Percentiles rank a stretch among this genome's conserved stretches.
These are phyloP conservation scores for Ilyonectria destructans DNA, from an alignment of 2,329 filamentous ascomycete genomes.

Conservation along the genomic window DNA sequence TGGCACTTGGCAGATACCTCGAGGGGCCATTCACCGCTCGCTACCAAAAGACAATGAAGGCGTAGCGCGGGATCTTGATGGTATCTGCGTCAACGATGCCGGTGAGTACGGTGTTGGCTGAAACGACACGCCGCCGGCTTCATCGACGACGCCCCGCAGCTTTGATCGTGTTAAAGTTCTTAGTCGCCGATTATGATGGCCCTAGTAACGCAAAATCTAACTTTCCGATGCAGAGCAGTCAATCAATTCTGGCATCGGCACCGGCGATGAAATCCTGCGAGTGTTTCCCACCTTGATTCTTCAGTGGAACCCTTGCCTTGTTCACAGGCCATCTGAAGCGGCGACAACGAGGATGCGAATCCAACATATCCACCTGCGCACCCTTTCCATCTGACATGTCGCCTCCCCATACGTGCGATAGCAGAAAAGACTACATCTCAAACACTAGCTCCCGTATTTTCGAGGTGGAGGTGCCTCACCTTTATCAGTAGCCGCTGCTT, in stretches of 20 bases:
- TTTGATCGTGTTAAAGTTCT: slow-evolving; percentile 22
- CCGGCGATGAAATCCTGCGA: neutral
- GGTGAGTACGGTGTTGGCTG: slow-evolving; percentile 28
- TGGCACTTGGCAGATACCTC: neutral
- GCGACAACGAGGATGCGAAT: neutral
- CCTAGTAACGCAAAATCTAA: neutral
- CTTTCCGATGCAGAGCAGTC: slow-evolving; percentile 1
- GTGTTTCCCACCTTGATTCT: neutral
- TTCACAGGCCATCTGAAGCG: neutral
- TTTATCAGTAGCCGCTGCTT: slow-evolving; percentile 10
- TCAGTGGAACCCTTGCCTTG: neutral
- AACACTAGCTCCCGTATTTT: slow-evolving; percentile 7
- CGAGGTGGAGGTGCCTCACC: neutral
- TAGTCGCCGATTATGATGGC: slow-evolving; percentile 12
- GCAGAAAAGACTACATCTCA: neutral
- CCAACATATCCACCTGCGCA: neutral
- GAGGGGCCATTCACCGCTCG: neutral
- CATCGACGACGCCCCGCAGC: neutral
- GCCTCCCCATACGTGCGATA: neutral
- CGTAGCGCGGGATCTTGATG: neutral
- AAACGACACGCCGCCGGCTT: slow-evolving; percentile 10
- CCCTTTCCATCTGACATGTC: neutral
- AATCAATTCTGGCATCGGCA: neutral
- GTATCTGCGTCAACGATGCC: slow-evolving; percentile 7
- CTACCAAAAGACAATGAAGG: neutral